Conservation (phyloP, 192 early-diverging fungal genomes). For the Jimgerdemannia flammicorona region DNA sequence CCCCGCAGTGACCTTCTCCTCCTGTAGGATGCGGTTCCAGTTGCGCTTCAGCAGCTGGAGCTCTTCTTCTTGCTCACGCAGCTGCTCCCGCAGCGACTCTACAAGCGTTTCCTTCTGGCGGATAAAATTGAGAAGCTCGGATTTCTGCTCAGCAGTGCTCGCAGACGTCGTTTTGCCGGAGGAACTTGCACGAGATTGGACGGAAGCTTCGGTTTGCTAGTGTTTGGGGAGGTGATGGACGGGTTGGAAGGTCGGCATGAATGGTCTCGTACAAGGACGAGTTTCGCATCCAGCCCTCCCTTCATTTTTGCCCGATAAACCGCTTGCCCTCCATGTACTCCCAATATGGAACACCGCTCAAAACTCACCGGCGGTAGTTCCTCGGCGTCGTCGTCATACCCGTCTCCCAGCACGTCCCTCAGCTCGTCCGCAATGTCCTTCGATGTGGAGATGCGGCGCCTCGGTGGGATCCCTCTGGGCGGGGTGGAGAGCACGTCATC, state of each 20-base stretch:
- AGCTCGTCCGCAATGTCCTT: slow-evolving; percentile 13
- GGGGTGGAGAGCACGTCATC: too few species aligned
- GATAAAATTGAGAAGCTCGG: slow-evolving; percentile 13
- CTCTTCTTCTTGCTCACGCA: slow-evolving; percentile 10
- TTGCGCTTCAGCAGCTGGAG: slow-evolving; percentile 10
- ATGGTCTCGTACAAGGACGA: too few species aligned
- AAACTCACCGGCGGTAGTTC: neutral
- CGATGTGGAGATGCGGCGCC: slow-evolving; percentile 4
- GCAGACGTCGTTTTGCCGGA: too few species aligned
- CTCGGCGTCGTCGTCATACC: slow-evolving; percentile 13
- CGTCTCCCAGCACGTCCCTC: slow-evolving; percentile 17
- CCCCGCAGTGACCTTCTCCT: neutral
- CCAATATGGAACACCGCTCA: too few species aligned
- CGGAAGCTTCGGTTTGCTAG: too few species aligned
- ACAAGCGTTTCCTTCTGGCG: slow-evolving; percentile 11
- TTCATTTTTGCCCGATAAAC: too few species aligned
- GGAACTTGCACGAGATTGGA: too few species aligned
- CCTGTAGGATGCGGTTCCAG: slow-evolving; percentile 7
- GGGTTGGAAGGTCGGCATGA: too few species aligned
- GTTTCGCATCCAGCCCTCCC: too few species aligned
- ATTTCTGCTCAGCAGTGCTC: slow-evolving; percentile 2
- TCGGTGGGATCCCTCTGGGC: too few species aligned
- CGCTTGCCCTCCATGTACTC: too few species aligned
- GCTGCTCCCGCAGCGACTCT: slow-evolving; percentile 9
- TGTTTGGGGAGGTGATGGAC: too few species aligned